These are phyloP conservation scores for Phytophthora melonis DNA, from an alignment of 352 stramenopile genomes.

Conservation along the genomic window DNA sequence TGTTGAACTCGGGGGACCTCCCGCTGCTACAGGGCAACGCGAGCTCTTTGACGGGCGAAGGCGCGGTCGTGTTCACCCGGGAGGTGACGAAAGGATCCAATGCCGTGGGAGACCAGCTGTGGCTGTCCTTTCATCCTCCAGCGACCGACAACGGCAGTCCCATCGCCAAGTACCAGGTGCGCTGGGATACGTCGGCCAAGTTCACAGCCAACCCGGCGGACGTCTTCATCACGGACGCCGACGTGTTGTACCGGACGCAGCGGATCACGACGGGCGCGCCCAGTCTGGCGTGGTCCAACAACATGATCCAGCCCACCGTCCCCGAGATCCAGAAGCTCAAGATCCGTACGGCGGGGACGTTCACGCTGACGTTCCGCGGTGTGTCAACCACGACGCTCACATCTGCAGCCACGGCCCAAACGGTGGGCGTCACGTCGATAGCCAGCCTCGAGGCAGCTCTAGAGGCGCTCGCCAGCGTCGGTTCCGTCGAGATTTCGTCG, in stretches of 20 bases:
- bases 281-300: conserved; percentile 65
- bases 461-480: conserved; percentile 52
- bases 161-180: conserved; percentile 67
- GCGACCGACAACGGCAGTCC: conserved; percentile 65
- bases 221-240: conserved; percentile 55
- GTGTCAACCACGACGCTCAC: conserved; percentile 35
- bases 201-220: conserved; percentile 61
- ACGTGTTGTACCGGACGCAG: conserved; percentile 64
- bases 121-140: conserved; percentile 77
- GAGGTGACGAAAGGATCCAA: conserved; percentile 78
- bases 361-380: conserved; percentile 69
- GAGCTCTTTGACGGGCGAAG: conserved; percentile 46
- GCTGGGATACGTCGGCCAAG: conserved; percentile 66
- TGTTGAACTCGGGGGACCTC: conserved; percentile 65
- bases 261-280: conserved; percentile 56
- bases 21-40: conserved; percentile 48
- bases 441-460: conserved; percentile 44
- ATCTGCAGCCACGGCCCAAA: conserved; percentile 1
- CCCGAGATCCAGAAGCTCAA: conserved; percentile 59
- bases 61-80: conserved; percentile 50
- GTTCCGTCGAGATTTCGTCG: conserved; percentile 54
- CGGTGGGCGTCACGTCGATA: conserved; percentile 46
- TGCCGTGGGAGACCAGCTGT: conserved; percentile 75
- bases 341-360: conserved; percentile 42
- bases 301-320: conserved; percentile 29